Conservation (phyloP, 257 asterid genomes). For the Verbascum thapsus region DNA sequence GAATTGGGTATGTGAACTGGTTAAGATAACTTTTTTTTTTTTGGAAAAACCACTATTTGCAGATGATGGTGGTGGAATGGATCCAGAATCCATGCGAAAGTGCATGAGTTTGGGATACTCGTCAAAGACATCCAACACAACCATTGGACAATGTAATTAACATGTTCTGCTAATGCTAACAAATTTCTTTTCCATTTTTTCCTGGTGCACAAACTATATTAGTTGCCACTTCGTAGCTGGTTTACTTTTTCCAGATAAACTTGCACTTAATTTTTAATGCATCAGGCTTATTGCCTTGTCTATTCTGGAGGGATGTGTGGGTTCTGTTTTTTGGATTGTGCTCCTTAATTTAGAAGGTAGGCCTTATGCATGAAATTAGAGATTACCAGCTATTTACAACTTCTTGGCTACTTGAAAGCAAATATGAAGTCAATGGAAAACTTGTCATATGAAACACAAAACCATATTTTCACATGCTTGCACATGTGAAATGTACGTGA, state of each 20-base stretch:
- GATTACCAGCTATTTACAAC: too few species aligned
- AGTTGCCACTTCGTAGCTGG: conserved; percentile 11
- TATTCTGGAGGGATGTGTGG: too few species aligned
- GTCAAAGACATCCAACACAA: conserved; percentile 70
- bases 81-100: conserved; percentile 77
- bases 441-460: too few species aligned
- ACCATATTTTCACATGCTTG: too few species aligned
- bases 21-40: conserved; percentile 26
- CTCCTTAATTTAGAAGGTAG: too few species aligned
- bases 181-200: conserved; percentile 23
- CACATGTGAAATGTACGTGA: too few species aligned
- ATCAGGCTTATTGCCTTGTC: too few species aligned
- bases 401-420: too few species aligned
- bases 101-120: conserved; percentile 98
- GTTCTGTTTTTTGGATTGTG: too few species aligned
- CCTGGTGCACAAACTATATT: conserved; percentile 24
- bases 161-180: conserved; percentile 31
- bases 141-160: conserved; percentile 82
- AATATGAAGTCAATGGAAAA: too few species aligned
- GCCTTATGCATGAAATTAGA: too few species aligned
- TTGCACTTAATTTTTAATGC: too few species aligned
- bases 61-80: conserved; percentile 97
- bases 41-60: conserved; percentile 27
- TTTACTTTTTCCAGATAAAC: neutral
- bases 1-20: conserved; percentile 19